These are phyloP conservation scores for Drosera spatulata DNA, from an alignment of 179 eudicot species.

Conservation along the genomic window DNA sequence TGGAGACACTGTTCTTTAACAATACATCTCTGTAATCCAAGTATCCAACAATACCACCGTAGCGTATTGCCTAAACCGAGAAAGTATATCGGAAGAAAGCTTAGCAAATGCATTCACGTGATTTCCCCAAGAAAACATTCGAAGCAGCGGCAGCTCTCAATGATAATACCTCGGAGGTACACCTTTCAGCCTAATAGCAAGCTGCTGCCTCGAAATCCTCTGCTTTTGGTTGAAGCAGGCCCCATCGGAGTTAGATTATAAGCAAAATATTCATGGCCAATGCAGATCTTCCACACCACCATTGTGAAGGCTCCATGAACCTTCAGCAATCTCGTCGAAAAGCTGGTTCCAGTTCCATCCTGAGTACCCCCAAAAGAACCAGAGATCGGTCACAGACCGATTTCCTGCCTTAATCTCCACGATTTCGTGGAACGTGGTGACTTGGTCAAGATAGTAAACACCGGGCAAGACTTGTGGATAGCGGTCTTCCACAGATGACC, in stretches of 20 bases:
- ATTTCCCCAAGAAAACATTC: too few relatives aligned
- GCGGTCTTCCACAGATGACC: conserved; percentile 14
- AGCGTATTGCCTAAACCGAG: too few relatives aligned
- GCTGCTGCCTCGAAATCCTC: too few relatives aligned
- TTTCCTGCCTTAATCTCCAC: conserved; percentile 34
- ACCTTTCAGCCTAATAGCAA: too few relatives aligned
- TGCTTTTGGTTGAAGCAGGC: too few relatives aligned
- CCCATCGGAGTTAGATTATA: background rate
- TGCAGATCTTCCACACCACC: conserved; percentile 23
- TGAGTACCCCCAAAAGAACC: conserved; percentile 81
- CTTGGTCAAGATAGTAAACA: conserved; percentile 51
- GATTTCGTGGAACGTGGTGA: conserved; percentile 24
- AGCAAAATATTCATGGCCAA: conserved; percentile 31
- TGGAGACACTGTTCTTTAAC: too few relatives aligned
- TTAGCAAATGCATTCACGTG: too few relatives aligned
- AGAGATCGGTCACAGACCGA: conserved; percentile 32
- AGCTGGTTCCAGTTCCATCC: conserved; percentile 78
- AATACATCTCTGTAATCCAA: too few relatives aligned
- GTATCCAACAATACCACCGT: too few relatives aligned
- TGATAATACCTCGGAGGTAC: too few relatives aligned
- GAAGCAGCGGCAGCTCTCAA: too few relatives aligned
- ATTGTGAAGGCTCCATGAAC: conserved; percentile 44
- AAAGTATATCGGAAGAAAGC: too few relatives aligned
- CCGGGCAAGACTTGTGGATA: conserved; percentile 40
- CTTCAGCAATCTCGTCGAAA: conserved; percentile 54